phyloP scores from a whole-genome alignment of 208 protist genomes.

The Strigomonas galati region DNA sequence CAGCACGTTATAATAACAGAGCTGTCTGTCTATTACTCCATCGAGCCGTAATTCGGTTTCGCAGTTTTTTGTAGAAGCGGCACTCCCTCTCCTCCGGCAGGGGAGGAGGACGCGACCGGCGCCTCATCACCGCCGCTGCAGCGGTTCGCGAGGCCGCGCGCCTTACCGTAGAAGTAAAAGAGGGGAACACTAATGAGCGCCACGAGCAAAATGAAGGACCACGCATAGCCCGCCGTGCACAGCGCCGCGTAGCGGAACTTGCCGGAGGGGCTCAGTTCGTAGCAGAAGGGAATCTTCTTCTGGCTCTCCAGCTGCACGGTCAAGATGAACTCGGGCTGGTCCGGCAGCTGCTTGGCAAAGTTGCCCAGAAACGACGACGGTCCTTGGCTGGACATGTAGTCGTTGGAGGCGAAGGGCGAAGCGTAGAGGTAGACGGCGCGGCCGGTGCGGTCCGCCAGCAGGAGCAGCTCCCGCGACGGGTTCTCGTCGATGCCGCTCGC shows the following conservation, averaged over 20 bases:
- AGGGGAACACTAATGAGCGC: slow-evolving; percentile 29
- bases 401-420: slow-evolving; percentile 54
- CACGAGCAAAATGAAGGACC: slow-evolving; percentile 40
- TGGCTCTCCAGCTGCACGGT: slow-evolving; percentile 73
- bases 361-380: slow-evolving; percentile 61
- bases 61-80: background rate
- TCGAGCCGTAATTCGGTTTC: background rate
- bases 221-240: slow-evolving; percentile 73
- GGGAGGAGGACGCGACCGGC: too few relatives aligned
- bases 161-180: slow-evolving; percentile 29
- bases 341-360: slow-evolving; percentile 68
- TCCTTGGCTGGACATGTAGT: slow-evolving; percentile 25
- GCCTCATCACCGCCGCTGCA: too few relatives aligned
- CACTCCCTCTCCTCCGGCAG: too few relatives aligned
- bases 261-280: slow-evolving; percentile 70
- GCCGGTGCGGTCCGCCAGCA: slow-evolving; percentile 79
- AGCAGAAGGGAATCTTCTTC: slow-evolving; percentile 79
- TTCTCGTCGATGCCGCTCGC: slow-evolving; percentile 86
- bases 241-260: slow-evolving; percentile 76
- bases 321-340: slow-evolving; percentile 85
- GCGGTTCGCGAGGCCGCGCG: too few relatives aligned
- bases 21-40: too few relatives aligned
- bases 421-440: slow-evolving; percentile 63
- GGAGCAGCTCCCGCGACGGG: slow-evolving; percentile 56
- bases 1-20: too few relatives aligned